Conservation (phyloP, 306 rosid genomes). For the Ammopiptanthus mongolicus region DNA sequence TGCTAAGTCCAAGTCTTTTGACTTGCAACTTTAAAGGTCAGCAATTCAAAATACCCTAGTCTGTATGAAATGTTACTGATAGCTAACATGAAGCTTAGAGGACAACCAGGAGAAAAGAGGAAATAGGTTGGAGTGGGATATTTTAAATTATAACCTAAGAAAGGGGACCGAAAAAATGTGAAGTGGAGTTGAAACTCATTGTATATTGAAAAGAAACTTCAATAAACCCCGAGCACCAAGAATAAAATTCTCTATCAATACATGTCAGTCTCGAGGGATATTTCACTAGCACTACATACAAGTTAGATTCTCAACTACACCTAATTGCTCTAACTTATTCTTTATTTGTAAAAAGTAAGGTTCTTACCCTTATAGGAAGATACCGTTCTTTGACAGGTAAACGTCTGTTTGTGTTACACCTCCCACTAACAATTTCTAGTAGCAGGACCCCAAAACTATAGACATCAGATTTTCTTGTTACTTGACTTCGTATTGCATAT, state of each 20-base stretch:
- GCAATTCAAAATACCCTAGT: neutral
- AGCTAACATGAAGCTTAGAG: neutral
- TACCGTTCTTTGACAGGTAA: slow-evolving; percentile 53
- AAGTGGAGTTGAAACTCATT: neutral
- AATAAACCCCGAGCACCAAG: neutral
- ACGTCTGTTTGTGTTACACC: slow-evolving; percentile 48
- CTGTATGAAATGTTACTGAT: neutral
- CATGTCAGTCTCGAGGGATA: neutral
- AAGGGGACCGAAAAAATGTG: too few relatives aligned
- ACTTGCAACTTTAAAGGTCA: too few relatives aligned
- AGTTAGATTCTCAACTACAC: neutral
- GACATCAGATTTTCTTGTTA: slow-evolving; percentile 70
- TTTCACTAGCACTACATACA: neutral
- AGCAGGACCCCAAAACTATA: slow-evolving; percentile 77
- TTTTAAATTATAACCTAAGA: too few relatives aligned
- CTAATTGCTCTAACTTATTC: neutral
- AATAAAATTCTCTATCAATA: neutral
- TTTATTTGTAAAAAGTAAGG: neutral
- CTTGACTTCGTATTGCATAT: slow-evolving; percentile 69
- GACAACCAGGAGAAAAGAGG: too few relatives aligned
- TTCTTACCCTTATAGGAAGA: slow-evolving; percentile 63
- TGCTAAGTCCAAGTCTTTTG: neutral
- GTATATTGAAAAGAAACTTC: neutral
- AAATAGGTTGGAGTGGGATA: too few relatives aligned
- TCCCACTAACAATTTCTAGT: slow-evolving; percentile 72